A percentile compares a stretch with the other conserved stretches of the same genome.
Evolutionary conservation across 768 basidiomycete genomes (phyloP).

Genomic region (Suillus fuscotomentosus): DNA sequence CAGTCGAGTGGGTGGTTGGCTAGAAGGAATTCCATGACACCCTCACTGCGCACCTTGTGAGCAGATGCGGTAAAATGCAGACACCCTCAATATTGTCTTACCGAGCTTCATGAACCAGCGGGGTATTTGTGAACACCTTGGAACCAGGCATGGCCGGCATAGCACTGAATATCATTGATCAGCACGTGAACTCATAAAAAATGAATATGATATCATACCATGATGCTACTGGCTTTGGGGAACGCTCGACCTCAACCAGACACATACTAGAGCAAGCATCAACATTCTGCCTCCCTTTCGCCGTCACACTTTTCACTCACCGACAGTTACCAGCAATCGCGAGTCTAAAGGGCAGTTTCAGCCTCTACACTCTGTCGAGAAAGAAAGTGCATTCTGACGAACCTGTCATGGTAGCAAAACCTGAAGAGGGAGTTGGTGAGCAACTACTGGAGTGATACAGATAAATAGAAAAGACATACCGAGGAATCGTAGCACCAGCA

Average conservation of each 20-base stretch:
- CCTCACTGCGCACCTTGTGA: constrained; percentile 58
- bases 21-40: constrained; percentile 98
- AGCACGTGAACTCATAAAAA: neutral
- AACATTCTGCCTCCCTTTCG: constrained; percentile 6
- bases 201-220: constrained; percentile 50
- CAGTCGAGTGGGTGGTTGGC: constrained; percentile 98
- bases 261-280: constrained; percentile 72
- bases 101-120: constrained; percentile 87
- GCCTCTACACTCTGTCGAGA: constrained; percentile 1
- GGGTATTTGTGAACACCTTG: constrained; percentile 92
- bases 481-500: constrained; percentile 77
- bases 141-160: constrained; percentile 97
- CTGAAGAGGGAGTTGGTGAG: constrained; percentile 35
- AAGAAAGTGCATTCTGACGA: constrained; percentile 14
- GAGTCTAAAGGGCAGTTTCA: constrained; percentile 45
- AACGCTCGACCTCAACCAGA: constrained; percentile 94
- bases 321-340: constrained; percentile 98
- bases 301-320: constrained; percentile 40
- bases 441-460: constrained; percentile 1
- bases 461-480: constrained; percentile 42
- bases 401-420: constrained; percentile 88
- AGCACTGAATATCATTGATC: constrained; percentile 50
- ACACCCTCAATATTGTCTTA: constrained; percentile 25
- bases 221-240: constrained; percentile 93
- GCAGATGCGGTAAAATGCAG: constrained; percentile 1